These are phyloP conservation scores for Pseudopithomyces maydicus DNA, from an alignment of 2,329 filamentous ascomycete genomes.

Conservation along the genomic window DNA sequence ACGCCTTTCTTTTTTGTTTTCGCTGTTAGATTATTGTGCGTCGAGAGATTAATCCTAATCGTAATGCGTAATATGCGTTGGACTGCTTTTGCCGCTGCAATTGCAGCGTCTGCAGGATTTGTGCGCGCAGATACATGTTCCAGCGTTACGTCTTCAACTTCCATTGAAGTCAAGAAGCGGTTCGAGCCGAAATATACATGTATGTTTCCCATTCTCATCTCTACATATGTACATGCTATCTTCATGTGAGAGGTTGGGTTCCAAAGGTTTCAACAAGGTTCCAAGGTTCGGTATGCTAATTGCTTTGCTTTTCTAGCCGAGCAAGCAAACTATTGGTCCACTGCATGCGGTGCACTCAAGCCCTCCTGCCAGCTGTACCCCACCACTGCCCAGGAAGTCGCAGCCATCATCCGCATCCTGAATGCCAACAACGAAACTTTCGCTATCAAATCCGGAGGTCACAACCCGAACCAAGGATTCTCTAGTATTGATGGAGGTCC, in stretches of 20 bases:
- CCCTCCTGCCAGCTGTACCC: constrained; percentile 35
- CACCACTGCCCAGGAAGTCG: constrained; percentile 55
- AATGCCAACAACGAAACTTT: constrained; percentile 51
- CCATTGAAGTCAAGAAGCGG: constrained; percentile 16
- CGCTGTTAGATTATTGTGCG: not conserved
- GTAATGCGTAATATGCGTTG: not conserved
- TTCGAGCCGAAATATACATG: constrained; percentile 17
- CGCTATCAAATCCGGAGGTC: constrained; percentile 59
- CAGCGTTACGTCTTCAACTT: constrained; percentile 12
- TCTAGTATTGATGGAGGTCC: constrained; percentile 51
- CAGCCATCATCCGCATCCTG: constrained; percentile 57
- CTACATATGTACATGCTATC: too few relatives aligned
- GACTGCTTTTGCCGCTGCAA: not conserved
- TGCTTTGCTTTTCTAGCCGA: constrained; percentile 9
- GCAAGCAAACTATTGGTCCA: constrained; percentile 31
- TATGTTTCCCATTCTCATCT: not conserved
- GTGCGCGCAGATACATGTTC: constrained; percentile 21
- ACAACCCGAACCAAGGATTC: constrained; percentile 52
- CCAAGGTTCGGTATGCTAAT: not conserved
- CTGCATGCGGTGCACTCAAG: constrained; percentile 30
- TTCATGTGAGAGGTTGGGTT: too few relatives aligned
- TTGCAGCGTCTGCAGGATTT: not conserved
- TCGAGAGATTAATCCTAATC: not conserved
- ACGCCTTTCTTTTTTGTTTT: not conserved
- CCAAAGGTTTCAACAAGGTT: not conserved